A percentile compares a stretch with the other conserved stretches of the same genome.
These are phyloP conservation scores for Solanum raphanifolium DNA, from an alignment of 257 asterid species.

Conservation along the genomic window DNA sequence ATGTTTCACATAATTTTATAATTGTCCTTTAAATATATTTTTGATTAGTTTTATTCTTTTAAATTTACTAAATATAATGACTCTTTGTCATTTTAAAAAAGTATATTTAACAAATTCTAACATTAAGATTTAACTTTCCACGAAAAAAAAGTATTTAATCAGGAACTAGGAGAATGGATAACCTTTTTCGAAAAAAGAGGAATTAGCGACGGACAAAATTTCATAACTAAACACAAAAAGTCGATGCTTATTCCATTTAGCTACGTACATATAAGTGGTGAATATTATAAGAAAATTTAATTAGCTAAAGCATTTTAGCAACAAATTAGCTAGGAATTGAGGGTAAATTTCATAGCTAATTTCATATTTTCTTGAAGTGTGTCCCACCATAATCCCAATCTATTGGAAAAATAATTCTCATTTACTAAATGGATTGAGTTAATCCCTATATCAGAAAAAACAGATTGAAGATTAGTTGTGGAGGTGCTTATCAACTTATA, in stretches of 20 bases:
- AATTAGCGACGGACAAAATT: background rate
- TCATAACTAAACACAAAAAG: background rate
- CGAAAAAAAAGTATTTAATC: background rate
- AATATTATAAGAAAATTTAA: too few relatives aligned
- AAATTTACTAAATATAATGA: background rate
- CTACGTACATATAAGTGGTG: too few relatives aligned
- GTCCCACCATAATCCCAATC: background rate
- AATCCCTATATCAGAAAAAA: background rate
- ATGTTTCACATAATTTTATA: background rate
- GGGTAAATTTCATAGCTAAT: background rate
- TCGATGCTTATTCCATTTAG: background rate
- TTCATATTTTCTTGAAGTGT: too few relatives aligned
- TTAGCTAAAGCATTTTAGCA: background rate
- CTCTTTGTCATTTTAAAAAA: background rate
- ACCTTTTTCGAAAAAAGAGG: too few relatives aligned
- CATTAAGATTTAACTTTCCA: background rate
- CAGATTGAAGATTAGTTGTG: background rate
- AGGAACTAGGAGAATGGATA: background rate
- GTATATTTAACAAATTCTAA: background rate
- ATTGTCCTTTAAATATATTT: background rate
- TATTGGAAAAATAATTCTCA: background rate
- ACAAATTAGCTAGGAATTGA: background rate
- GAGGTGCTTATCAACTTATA: background rate
- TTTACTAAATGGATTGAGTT: background rate
- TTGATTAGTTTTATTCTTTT: background rate